Evolutionary conservation across 371 early-diverging fungal genomes (phyloP), one percentile per base, ranked within the genome.

Genomic region (Dipsacomyces acuminosporus): DNA sequence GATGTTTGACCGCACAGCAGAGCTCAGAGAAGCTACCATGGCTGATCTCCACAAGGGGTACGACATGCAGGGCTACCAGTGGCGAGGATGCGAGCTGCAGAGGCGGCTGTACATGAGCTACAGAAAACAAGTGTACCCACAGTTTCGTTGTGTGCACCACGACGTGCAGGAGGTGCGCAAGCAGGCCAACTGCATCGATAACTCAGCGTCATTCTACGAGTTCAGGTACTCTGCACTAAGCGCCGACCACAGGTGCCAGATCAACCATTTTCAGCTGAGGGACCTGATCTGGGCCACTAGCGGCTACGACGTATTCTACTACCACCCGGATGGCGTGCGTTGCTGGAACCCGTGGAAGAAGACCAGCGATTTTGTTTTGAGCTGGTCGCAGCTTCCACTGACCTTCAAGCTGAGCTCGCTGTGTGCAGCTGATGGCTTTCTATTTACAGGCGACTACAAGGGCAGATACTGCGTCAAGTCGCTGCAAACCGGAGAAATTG

Each of bases 221-320:
- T 80, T 81, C 42, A 42, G 61, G 7, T 73, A 71, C 55, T 67
- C 80, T 8, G 64, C 41, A 17, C 50, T 72, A 18, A 45, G 69
- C 9, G 56, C 48, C 22, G 40, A 36, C 13, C 48, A 41, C 42
- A 65, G 70, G 25, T 71, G 76, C 57, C 56, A 72, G 21, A 56
- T 75, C 41, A 64, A 56, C 44, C 89, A 91, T 53, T 86, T 89
- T 44, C 90, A 90, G 70, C 78, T 90, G 22, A 78, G 91, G 30
- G 84, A 91, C 56, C 66, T 89, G 35, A 56, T 91, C 11, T 82
- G 78, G 72, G 81, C 87, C 0, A 83, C 89, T 1, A 82, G 76
- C 62, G 84, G 82, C 46, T 83, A 88, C 62, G 81, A 83, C 45
- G 75, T 88, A 8, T 87, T 51, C 21, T 70, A 26, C 51, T 30